Percentiles rank a stretch among this genome's conserved stretches.
Conservation (phyloP, 345 rosid genomes). For the Camelina sativa region DNA sequence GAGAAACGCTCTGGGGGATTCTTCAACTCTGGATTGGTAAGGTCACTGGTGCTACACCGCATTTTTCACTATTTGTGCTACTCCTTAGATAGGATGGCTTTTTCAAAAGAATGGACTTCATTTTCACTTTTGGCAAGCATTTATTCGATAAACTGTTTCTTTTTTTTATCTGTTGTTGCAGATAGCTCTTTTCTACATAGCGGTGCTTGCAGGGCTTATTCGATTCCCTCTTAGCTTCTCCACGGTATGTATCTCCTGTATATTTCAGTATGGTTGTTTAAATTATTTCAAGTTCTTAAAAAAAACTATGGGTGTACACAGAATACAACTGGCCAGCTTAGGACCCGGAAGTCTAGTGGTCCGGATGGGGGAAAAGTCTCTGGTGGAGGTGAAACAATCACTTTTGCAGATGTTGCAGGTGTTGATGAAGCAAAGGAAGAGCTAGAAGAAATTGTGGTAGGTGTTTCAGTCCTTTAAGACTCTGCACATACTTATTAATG, state of each 20-base stretch:
- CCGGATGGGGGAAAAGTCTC: conserved; percentile 64
- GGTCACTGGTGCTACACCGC: conserved; percentile 12
- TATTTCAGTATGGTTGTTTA: background rate
- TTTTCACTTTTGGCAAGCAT: conserved; percentile 1
- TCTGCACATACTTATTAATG: conserved; percentile 12
- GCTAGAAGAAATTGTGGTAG: conserved; percentile 97
- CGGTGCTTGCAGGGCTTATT: conserved; percentile 82
- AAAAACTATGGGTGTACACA: conserved; percentile 40
- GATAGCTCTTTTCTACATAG: conserved; percentile 81
- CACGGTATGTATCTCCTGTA: conserved; percentile 51
- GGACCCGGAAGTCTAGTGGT: conserved; percentile 72
- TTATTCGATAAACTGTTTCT: background rate
- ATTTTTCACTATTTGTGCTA: background rate
- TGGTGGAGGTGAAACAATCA: conserved; percentile 75
- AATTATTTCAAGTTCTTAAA: background rate
- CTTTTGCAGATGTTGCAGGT: conserved; percentile 97
- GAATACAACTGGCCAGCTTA: conserved; percentile 83
- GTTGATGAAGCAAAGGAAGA: conserved; percentile 99
- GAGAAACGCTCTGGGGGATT: conserved; percentile 85
- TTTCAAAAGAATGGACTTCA: background rate
- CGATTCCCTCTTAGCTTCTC: conserved; percentile 81
- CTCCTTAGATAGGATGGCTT: background rate
- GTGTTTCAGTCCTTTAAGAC: conserved; percentile 23
- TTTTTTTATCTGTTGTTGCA: conserved; percentile 46
- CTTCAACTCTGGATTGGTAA: conserved; percentile 82